Percentiles rank a stretch among this genome's conserved stretches.
Conservation (phyloP, 306 rosid species). For the Quercus bicolor region DNA sequence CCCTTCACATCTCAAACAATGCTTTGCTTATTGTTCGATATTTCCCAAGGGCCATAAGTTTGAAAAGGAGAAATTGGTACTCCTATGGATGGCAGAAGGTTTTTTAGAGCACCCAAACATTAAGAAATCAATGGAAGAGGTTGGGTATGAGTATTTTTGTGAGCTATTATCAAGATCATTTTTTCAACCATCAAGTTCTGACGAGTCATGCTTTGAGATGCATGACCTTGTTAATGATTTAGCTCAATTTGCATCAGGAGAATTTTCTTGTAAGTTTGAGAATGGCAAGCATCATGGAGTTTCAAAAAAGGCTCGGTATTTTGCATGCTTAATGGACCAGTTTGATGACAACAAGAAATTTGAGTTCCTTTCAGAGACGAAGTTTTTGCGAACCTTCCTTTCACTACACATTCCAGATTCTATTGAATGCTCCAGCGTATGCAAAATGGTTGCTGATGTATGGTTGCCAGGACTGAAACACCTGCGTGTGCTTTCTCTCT, state of each 20-base stretch:
- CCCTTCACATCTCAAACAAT: constrained; percentile 16
- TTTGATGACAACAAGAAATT: not conserved
- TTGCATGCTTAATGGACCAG: not conserved
- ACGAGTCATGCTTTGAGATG: not conserved
- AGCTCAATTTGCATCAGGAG: not conserved
- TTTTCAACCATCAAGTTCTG: not conserved
- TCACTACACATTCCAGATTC: not conserved
- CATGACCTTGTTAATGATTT: constrained; percentile 27
- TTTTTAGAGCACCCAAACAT: not conserved
- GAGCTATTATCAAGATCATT: constrained; percentile 18
- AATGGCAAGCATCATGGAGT: not conserved
- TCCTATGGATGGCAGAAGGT: constrained; percentile 32
- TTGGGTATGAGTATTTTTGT: constrained; percentile 7
- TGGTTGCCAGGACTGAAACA: not conserved
- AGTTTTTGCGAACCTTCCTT: constrained; percentile 12
- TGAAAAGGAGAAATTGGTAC: not conserved
- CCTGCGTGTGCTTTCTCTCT: not conserved
- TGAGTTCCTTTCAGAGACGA: not conserved
- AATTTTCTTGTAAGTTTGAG: not conserved
- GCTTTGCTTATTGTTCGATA: constrained; percentile 16
- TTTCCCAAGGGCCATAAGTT: constrained; percentile 16
- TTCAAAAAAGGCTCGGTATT: not conserved
- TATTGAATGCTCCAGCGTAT: no score
- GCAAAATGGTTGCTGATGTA: no score
- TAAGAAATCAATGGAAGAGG: not conserved